These are phyloP conservation scores for Phytophthora sp. DNA, from an alignment of 352 stramenopile species.

Conservation along the genomic window DNA sequence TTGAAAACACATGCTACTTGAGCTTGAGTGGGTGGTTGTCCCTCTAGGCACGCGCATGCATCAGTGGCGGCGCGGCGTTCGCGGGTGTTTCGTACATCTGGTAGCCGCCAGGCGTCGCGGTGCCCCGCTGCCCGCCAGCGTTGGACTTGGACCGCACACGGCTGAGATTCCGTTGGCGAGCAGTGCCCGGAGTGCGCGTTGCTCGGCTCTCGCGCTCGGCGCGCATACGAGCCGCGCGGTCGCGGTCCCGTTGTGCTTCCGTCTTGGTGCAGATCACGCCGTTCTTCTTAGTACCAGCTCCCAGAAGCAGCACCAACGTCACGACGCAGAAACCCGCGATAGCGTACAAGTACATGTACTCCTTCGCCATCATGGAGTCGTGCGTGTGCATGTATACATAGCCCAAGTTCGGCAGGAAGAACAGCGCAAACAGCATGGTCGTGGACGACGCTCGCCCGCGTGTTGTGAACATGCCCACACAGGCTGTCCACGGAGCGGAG, in stretches of 20 bases:
- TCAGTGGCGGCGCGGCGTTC: conserved; percentile 42
- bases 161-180: conserved; percentile 63
- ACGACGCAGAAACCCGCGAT: conserved; percentile 52
- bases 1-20: conserved; percentile 13
- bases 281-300: conserved; percentile 65
- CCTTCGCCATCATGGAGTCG: conserved; percentile 39
- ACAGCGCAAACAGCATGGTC: conserved; percentile 59
- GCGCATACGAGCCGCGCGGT: conserved; percentile 49
- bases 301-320: conserved; percentile 48
- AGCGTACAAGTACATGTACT: conserved; percentile 66
- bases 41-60: conserved; percentile 38
- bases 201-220: conserved; percentile 41
- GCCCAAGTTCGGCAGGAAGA: conserved; percentile 56
- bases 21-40: background rate
- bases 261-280: conserved; percentile 61
- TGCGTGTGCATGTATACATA: conserved; percentile 66
- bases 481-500: conserved; percentile 63
- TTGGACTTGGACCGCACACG: conserved; percentile 66
- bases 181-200: conserved; percentile 47
- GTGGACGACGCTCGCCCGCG: conserved; percentile 56
- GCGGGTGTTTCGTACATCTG: conserved; percentile 67
- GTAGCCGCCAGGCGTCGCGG: conserved; percentile 40
- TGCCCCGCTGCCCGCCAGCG: conserved; percentile 31
- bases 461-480: conserved; percentile 69
- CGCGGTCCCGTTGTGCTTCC: conserved; percentile 51